Conservation (phyloP, 768 basidiomycete genomes). For the Macrolepiota albuminosa region DNA sequence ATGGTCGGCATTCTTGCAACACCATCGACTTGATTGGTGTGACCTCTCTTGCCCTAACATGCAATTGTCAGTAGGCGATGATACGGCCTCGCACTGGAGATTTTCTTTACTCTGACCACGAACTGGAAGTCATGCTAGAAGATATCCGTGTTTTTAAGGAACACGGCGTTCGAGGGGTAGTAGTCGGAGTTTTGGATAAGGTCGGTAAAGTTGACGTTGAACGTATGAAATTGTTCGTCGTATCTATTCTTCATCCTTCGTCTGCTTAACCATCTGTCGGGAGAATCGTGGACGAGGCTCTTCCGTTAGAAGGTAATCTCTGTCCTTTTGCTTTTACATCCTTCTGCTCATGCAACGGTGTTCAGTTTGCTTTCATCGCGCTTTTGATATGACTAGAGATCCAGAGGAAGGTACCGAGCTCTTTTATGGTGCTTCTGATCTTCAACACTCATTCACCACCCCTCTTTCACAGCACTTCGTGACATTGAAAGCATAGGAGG, state of each 20-base stretch:
- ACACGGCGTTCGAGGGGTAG: slow-evolving; percentile 57
- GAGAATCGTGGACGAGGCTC: slow-evolving; percentile 50
- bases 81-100: slow-evolving; percentile 76
- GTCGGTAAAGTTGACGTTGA: slow-evolving; percentile 57
- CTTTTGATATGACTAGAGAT: slow-evolving; percentile 69
- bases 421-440: not conserved
- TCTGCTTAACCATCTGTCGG: not conserved
- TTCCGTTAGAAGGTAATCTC: slow-evolving; percentile 57
- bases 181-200: slow-evolving; percentile 56
- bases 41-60: slow-evolving; percentile 3
- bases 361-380: slow-evolving; percentile 74
- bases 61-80: slow-evolving; percentile 52
- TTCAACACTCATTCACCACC: not conserved
- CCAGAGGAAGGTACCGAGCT: slow-evolving; percentile 41
- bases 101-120: slow-evolving; percentile 65
- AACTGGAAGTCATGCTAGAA: slow-evolving; percentile 69
- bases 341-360: not conserved
- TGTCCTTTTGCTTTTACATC: not conserved
- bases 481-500: slow-evolving; percentile 54
- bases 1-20: slow-evolving; percentile 46
- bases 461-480: slow-evolving; percentile 31
- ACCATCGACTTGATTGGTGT: slow-evolving; percentile 3
- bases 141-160: slow-evolving; percentile 63
- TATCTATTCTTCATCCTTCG: not conserved
- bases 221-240: slow-evolving; percentile 49